Base-by-base conservation (phyloP, 73 alveolate genomes). In the Symbiodinium pilosum region DNA sequence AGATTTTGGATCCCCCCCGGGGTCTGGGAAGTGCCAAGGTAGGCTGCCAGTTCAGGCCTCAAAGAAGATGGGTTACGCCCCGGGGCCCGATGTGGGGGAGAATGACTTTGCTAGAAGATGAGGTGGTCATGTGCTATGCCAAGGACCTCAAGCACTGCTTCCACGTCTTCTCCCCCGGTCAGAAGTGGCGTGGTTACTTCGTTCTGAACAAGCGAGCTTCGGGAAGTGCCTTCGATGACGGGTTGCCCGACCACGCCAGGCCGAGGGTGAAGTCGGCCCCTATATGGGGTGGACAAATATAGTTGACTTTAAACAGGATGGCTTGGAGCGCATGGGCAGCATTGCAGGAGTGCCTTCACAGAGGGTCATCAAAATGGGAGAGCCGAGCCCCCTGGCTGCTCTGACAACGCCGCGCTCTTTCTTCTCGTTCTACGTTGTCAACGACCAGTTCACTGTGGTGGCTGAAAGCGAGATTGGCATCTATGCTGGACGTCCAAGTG, bases 221-320 rank as follows among this genome's bases (percentile, higher is more conserved):
- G 12, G 93, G 81, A 18, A 1, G 28, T 3, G 1, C 38, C 52
- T 85, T 85, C 20, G 4, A 44, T 0, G 93, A 85, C 47, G 93
- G 93, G 0, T 21, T n/a, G 4, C 4, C 4, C 11, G 11, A 2
- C 28, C 40, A 16, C 28, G 43, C 40, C 1, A n/a, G 93, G 0
- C 93, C 93, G 18, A 43, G 93, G 36, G 93, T 85, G 24, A 20
- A 30, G 39, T n/a, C 81, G 16, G 93, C 93, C 20, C 81, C 93
- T 4, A n/a, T n/a, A 85, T 85, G 93, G 93, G 93, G 0, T 85
- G 93, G 93, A 8, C 81, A 9, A 85, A 85, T 81, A 85, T 85
- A 44, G 38, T 56, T 11, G 75, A 56, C 32, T 56, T 56, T 3
- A 20, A 21, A 11, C 75, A 85, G 77, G 8, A 34, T 34, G 5